These are phyloP conservation scores for Pseudonitzschia multiseries DNA, from an alignment of 108 stramenopile species.

Conservation along the genomic window DNA sequence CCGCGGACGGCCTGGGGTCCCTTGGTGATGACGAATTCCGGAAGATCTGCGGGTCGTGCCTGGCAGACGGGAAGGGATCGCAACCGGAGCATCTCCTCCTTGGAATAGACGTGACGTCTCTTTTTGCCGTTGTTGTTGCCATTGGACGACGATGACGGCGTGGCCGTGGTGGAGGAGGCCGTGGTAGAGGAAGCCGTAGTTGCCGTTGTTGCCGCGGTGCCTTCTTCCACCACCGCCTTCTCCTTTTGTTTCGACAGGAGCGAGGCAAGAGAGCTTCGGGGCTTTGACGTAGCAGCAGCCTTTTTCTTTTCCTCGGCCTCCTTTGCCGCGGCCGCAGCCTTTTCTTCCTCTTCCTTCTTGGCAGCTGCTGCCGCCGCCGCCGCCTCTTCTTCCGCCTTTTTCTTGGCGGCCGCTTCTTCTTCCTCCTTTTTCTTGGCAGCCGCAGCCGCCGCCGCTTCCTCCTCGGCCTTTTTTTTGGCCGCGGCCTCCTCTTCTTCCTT, in stretches of 20 bases:
- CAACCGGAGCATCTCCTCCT: slow-evolving; percentile 42
- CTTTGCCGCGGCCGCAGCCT: slow-evolving; percentile 17
- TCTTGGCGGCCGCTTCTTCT: slow-evolving; percentile 32
- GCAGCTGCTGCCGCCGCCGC: slow-evolving; percentile 7
- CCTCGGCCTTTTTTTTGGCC: slow-evolving; percentile 6
- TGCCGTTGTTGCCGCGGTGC: slow-evolving; percentile 9
- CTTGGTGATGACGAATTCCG: slow-evolving; percentile 39
- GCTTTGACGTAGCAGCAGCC: not conserved
- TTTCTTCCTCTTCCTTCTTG: slow-evolving; percentile 9
- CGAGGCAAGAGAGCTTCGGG: slow-evolving; percentile 17
- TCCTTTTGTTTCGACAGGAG: slow-evolving; percentile 10
- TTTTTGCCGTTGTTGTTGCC: slow-evolving; percentile 12
- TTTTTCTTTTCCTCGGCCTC: slow-evolving; percentile 24
- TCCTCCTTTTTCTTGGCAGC: slow-evolving; percentile 27
- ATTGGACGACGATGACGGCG: slow-evolving; percentile 1
- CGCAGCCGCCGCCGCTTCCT: slow-evolving; percentile 14
- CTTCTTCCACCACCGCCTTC: slow-evolving; percentile 14
- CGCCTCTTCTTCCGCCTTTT: slow-evolving; percentile 37
- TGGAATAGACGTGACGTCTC: slow-evolving; percentile 41
- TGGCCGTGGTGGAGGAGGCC: slow-evolving; percentile 1
- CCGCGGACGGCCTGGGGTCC: slow-evolving; percentile 27
- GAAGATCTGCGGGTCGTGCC: slow-evolving; percentile 41
- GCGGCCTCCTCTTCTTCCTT: slow-evolving; percentile 36
- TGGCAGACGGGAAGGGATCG: slow-evolving; percentile 35
- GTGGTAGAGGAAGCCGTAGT: no score